These are phyloP conservation scores for Coriaria nepalensis DNA, from an alignment of 306 rosid genomes.

Conservation along the genomic window DNA sequence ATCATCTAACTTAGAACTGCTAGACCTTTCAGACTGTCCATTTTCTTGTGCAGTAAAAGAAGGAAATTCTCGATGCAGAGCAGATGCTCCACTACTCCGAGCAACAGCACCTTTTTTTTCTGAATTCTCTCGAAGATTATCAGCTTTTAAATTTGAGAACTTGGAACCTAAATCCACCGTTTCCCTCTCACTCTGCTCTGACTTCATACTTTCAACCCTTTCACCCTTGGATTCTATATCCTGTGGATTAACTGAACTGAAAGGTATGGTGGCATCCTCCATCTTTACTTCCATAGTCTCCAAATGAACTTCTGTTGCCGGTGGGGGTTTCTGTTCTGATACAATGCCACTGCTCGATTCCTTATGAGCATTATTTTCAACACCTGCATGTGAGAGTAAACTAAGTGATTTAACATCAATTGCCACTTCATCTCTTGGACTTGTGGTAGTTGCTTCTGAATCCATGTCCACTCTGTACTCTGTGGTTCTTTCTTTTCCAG, in stretches of 20 bases:
- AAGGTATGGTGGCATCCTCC: constrained; percentile 12
- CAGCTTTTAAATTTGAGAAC: constrained; percentile 7
- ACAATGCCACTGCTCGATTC: constrained; percentile 8
- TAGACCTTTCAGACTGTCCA: constrained; percentile 15
- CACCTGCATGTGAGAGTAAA: constrained; percentile 32
- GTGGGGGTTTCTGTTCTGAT: constrained; percentile 16
- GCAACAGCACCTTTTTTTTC: constrained; percentile 14
- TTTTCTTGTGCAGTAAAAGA: constrained; percentile 15
- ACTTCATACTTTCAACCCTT: constrained; percentile 18
- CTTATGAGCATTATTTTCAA: constrained; percentile 17
- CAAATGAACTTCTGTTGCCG: constrained; percentile 3
- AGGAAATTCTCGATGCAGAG: constrained; percentile 7
- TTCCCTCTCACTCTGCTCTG: constrained; percentile 15
- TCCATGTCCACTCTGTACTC: constrained; percentile 23
- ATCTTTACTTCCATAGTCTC: constrained; percentile 17
- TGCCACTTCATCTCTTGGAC: constrained; percentile 33
- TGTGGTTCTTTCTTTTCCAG: constrained; percentile 19
- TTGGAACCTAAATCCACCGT: constrained; percentile 4
- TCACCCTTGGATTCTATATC: constrained; percentile 16
- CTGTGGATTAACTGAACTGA: constrained; percentile 15
- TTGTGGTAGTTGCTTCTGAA: constrained; percentile 23
- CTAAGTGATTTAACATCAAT: constrained; percentile 28
- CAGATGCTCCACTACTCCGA: constrained; percentile 6
- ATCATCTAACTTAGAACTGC: constrained; percentile 9
- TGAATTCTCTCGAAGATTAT: constrained; percentile 6